Evolutionary conservation across 257 asterid species (phyloP).

Genomic region (Perilla frutescens): DNA sequence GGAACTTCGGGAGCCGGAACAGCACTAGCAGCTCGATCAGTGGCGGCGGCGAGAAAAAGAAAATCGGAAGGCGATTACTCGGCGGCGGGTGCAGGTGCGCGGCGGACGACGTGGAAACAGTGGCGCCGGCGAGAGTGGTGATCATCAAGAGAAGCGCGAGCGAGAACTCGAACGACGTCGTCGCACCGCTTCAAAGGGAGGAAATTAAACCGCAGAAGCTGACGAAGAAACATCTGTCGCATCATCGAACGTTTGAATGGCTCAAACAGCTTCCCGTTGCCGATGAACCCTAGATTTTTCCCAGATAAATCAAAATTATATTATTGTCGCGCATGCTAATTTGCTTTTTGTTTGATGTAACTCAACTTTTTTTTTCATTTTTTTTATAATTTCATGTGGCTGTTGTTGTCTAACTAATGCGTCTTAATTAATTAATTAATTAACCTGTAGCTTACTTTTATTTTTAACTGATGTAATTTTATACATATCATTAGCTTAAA

Average conservation of each 20-base stretch:
- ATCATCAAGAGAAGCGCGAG: conserved; percentile 40
- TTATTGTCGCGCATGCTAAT: conserved; percentile 42
- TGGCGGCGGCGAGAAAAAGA: conserved; percentile 42
- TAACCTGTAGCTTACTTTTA: conserved; percentile 19
- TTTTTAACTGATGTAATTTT: conserved; percentile 2
- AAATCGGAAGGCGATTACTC: conserved; percentile 38
- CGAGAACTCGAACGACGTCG: conserved; percentile 37
- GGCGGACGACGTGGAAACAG: conserved; percentile 38
- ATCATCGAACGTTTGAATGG: conserved; percentile 92
- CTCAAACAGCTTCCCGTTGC: conserved; percentile 77
- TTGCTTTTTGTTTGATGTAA: conserved; percentile 38
- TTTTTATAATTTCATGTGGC: not conserved
- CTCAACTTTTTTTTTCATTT: not conserved
- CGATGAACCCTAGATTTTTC: conserved; percentile 43
- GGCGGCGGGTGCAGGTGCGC: conserved; percentile 69
- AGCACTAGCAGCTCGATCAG: conserved; percentile 53
- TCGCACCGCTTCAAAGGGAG: not conserved
- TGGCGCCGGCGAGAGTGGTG: conserved; percentile 47
- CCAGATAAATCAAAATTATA: not conserved
- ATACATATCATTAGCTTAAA: not conserved
- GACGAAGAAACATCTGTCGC: conserved; percentile 59
- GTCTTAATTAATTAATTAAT: not conserved
- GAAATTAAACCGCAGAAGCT: not conserved
- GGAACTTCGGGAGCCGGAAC: conserved; percentile 52
- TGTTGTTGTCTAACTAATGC: conserved; percentile 8